Conservation (phyloP, 2,329 filamentous ascomycete species). For the Mycosphaerella arachidis region DNA sequence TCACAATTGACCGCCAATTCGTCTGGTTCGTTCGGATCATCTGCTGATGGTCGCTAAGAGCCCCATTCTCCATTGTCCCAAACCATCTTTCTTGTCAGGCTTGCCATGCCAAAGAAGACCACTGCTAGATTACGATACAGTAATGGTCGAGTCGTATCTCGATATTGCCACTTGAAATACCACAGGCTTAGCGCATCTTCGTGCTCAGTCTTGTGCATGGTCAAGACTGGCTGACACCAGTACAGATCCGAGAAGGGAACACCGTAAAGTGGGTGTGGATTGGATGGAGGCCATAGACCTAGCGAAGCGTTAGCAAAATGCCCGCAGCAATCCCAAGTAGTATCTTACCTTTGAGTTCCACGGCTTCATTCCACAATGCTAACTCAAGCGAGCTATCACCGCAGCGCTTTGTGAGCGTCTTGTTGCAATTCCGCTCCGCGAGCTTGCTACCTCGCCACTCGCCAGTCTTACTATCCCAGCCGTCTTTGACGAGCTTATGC, state of each 20-base stretch:
- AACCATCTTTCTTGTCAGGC: slow-evolving; percentile 22
- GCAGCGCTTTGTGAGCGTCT: slow-evolving; percentile 46
- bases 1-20: slow-evolving; percentile 34
- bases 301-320: background rate
- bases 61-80: slow-evolving; percentile 38
- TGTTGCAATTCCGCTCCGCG: slow-evolving; percentile 33
- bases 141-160: slow-evolving; percentile 23
- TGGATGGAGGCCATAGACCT: slow-evolving; percentile 46
- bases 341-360: slow-evolving; percentile 38
- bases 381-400: slow-evolving; percentile 49
- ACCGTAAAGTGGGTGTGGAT: slow-evolving; percentile 47
- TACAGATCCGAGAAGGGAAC: slow-evolving; percentile 46
- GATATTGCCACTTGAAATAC: slow-evolving; percentile 43
- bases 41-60: slow-evolving; percentile 26
- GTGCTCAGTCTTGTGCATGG: slow-evolving; percentile 46
- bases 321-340: background rate
- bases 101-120: slow-evolving; percentile 26
- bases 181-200: slow-evolving; percentile 49
- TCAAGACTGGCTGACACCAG: slow-evolving; percentile 51
- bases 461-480: slow-evolving; percentile 27
- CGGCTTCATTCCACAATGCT: slow-evolving; percentile 40
- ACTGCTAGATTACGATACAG: slow-evolving; percentile 31
- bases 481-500: slow-evolving; percentile 37
- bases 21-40: slow-evolving; percentile 30
- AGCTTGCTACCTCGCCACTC: slow-evolving; percentile 39